Evolutionary conservation across 305 asterid genomes (phyloP).

Genomic region (Rubia tinctorum): DNA sequence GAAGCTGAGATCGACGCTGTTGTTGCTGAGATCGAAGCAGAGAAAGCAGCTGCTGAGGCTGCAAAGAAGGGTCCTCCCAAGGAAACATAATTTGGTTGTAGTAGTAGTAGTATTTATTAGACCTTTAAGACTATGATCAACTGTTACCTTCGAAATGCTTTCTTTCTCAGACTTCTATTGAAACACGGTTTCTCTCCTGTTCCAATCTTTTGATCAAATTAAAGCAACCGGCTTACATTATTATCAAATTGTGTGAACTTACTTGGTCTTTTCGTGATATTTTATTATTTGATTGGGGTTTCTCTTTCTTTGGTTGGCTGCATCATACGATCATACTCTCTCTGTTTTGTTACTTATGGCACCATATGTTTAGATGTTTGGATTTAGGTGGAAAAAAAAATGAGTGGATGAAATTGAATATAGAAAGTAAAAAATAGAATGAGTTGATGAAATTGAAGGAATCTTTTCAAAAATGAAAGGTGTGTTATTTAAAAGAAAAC

Average conservation of each 20-base stretch:
- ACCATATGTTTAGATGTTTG: too few species aligned
- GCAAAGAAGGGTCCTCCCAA: slow-evolving; percentile 80
- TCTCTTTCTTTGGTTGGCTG: too few species aligned
- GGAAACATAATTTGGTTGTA: slow-evolving; percentile 24
- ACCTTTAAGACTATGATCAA: slow-evolving; percentile 3
- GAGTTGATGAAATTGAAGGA: too few species aligned
- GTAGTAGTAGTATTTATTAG: not conserved
- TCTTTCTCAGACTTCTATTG: not conserved
- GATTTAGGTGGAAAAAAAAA: too few species aligned
- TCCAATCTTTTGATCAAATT: not conserved
- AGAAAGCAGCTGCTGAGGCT: slow-evolving; percentile 97
- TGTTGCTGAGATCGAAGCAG: slow-evolving; percentile 90
- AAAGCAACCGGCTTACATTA: not conserved
- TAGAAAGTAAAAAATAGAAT: too few species aligned
- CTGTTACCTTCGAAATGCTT: slow-evolving; percentile 12
- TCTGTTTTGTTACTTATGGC: too few species aligned
- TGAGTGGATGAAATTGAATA: too few species aligned
- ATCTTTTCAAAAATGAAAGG: too few species aligned
- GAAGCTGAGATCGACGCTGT: slow-evolving; percentile 91
- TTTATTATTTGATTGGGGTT: not conserved
- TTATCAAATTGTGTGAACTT: not conserved
- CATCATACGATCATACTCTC: too few species aligned
- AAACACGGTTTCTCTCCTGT: not conserved
- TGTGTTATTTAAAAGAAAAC: too few species aligned
- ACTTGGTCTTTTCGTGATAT: not conserved